Percentiles rank a stretch among this genome's conserved stretches.
Evolutionary conservation across 176 grass and related monocot species (phyloP).

Genomic region (Typha latifolia): DNA sequence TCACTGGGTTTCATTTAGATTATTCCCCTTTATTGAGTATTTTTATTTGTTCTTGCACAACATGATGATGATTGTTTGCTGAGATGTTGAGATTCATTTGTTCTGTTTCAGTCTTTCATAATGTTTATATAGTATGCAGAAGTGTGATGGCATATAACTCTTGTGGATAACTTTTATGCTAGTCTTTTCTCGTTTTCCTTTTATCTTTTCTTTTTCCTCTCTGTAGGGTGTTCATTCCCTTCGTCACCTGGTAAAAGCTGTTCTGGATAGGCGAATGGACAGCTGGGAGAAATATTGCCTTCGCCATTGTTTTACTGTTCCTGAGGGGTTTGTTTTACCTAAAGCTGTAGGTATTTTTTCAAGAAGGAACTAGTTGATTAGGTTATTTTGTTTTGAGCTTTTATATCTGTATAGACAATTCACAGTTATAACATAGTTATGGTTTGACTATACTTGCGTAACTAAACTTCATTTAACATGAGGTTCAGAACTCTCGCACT

Average conservation of each 20-base stretch:
- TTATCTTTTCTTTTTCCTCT: constrained; percentile 7
- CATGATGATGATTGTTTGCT: too few species aligned
- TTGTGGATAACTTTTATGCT: neutral
- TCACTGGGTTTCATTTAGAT: too few species aligned
- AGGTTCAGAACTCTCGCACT: too few species aligned
- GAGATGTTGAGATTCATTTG: too few species aligned
- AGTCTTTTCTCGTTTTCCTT: neutral
- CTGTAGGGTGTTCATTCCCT: constrained; percentile 32
- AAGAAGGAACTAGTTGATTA: neutral
- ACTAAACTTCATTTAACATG: neutral
- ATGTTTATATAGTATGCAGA: too few species aligned
- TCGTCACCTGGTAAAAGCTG: constrained; percentile 17
- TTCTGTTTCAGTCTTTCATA: too few species aligned
- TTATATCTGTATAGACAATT: neutral
- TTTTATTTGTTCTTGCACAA: too few species aligned
- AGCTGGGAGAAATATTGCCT: constrained; percentile 36
- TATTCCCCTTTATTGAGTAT: too few species aligned
- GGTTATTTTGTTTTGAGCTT: neutral
- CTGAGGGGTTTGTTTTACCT: constrained; percentile 22
- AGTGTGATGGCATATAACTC: neutral
- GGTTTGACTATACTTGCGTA: neutral
- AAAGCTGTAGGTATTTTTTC: constrained; percentile 27
- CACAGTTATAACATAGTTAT: too few species aligned
- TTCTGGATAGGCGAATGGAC: constrained; percentile 30
- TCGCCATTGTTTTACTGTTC: constrained; percentile 26